Evolutionary conservation across 768 basidiomycete genomes (phyloP).

Genomic region (Lactifluus subvellereus): DNA sequence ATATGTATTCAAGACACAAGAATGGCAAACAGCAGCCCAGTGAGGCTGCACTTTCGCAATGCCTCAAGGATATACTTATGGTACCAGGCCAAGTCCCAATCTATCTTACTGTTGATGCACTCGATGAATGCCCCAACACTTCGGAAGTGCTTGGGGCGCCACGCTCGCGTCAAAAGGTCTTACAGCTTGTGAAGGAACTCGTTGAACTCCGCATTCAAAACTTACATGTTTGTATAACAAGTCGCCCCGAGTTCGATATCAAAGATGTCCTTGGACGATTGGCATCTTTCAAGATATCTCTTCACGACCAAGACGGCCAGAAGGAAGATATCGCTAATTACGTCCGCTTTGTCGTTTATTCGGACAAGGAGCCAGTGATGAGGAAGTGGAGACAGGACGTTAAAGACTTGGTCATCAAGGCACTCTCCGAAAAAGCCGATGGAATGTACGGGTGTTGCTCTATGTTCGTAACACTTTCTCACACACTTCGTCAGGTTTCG

Average conservation of each 20-base stretch:
- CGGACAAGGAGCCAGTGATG: constrained; percentile 29
- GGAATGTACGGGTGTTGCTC: background rate
- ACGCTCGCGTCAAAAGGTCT: background rate
- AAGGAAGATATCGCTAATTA: background rate
- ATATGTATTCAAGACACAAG: background rate
- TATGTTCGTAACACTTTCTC: background rate
- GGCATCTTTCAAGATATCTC: background rate
- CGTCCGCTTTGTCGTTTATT: background rate
- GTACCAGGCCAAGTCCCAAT: background rate
- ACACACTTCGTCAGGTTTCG: background rate
- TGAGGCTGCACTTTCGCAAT: background rate
- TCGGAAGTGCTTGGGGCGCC: background rate
- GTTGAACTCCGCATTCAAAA: background rate
- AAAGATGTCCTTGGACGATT: background rate
- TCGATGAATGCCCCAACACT: background rate
- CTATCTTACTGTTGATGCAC: background rate
- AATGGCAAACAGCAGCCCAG: background rate
- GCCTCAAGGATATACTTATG: background rate
- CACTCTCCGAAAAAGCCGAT: background rate
- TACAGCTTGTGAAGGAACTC: background rate
- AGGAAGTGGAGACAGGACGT: background rate
- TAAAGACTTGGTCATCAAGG: background rate
- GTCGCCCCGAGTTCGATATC: background rate
- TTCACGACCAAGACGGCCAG: background rate
- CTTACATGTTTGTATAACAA: background rate